These are phyloP conservation scores for Fusarium scirpi DNA, from an alignment of 2,329 filamentous ascomycete genomes.

Conservation along the genomic window DNA sequence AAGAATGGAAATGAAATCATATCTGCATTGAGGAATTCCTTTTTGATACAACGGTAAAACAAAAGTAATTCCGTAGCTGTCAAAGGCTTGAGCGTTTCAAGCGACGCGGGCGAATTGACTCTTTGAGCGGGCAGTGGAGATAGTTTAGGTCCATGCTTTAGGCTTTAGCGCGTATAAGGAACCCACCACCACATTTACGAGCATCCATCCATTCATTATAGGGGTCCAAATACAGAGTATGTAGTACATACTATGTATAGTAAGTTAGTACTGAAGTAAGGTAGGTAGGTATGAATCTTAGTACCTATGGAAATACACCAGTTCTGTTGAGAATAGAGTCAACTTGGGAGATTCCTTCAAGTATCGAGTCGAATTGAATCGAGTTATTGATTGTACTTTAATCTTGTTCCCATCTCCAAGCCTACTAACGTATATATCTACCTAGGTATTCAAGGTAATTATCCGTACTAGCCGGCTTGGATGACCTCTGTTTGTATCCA, in stretches of 20 bases:
- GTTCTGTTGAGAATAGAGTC: not conserved
- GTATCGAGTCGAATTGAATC: not conserved
- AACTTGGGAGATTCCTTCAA: not conserved
- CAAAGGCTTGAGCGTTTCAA: slow-evolving; percentile 33
- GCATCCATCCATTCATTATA: slow-evolving; percentile 14
- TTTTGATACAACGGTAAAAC: slow-evolving; percentile 5
- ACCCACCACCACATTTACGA: slow-evolving; percentile 27
- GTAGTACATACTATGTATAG: not conserved
- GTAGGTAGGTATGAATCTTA: too few species aligned
- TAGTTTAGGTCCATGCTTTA: not conserved
- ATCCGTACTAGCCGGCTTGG: not conserved
- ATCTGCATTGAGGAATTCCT: not conserved
- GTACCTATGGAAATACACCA: not conserved
- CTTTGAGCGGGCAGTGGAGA: slow-evolving; percentile 23
- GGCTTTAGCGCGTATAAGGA: slow-evolving; percentile 31
- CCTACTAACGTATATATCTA: not conserved
- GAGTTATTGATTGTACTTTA: not conserved
- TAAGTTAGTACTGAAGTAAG: too few species aligned
- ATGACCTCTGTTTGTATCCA: not conserved
- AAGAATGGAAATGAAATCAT: not conserved
- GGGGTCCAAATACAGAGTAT: slow-evolving; percentile 31
- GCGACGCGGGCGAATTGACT: slow-evolving; percentile 30
- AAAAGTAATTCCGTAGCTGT: not conserved
- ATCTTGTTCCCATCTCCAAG: not conserved
- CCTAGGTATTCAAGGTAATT: not conserved